Conservation (phyloP, 1,139 yeast species). For the Pichiaceae sp. region DNA sequence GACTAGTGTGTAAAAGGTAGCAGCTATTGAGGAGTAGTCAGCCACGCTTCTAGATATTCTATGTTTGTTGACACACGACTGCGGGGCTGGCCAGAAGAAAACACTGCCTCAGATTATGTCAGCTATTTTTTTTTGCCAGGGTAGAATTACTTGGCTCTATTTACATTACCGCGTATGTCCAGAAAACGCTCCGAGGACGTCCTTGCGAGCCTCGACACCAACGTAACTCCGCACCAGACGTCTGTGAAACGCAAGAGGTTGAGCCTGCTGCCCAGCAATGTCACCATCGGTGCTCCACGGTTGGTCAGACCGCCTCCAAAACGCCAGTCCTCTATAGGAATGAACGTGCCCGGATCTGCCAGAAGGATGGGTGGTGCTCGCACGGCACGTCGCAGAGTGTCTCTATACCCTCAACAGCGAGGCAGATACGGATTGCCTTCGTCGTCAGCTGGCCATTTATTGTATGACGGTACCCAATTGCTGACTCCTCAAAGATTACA, state of each 20-base stretch:
- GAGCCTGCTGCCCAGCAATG: constrained; percentile 19
- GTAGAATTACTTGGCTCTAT: background rate
- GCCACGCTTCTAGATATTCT: too few relatives aligned
- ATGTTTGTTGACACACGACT: too few relatives aligned
- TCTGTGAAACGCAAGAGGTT: constrained; percentile 18
- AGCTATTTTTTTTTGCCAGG: too few relatives aligned
- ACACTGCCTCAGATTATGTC: too few relatives aligned
- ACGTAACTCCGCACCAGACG: constrained; percentile 4
- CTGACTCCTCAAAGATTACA: constrained; percentile 2
- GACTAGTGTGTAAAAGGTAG: too few relatives aligned
- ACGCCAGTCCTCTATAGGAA: constrained; percentile 5
- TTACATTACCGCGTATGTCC: background rate
- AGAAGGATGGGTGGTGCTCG: background rate
- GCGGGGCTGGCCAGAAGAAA: too few relatives aligned
- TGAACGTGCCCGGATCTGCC: background rate
- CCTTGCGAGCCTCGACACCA: constrained; percentile 2
- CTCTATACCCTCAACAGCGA: background rate
- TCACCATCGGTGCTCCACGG: constrained; percentile 22
- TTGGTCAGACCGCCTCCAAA: constrained; percentile 14
- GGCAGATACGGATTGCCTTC: background rate
- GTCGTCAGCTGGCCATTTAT: constrained; percentile 4
- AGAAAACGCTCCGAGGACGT: background rate
- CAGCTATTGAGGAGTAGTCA: too few relatives aligned
- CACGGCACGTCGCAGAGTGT: background rate
- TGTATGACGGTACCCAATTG: background rate